Evolutionary conservation across 2,329 filamentous ascomycete species (phyloP).

Genomic region (Xylariales sp.): DNA sequence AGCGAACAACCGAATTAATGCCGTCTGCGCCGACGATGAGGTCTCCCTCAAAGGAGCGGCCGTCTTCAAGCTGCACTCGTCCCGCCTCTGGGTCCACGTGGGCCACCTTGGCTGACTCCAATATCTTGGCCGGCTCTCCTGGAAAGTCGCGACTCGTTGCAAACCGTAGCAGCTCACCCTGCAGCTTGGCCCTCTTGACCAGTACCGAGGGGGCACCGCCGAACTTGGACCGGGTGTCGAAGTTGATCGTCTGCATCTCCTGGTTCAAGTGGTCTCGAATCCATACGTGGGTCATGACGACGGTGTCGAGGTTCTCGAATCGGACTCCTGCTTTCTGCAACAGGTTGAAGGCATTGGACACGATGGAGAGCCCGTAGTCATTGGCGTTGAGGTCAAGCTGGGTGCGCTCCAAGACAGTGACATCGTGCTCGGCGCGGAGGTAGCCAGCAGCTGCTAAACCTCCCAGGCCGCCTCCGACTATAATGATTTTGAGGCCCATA

Average conservation of each 20-base stretch:
- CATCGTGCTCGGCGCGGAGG: conserved; percentile 16
- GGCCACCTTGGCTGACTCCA: neutral
- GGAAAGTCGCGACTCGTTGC: conserved; percentile 9
- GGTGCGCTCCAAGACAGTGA: conserved; percentile 18
- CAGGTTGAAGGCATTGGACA: conserved; percentile 15
- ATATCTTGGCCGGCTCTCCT: conserved; percentile 2
- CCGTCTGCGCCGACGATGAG: conserved; percentile 6
- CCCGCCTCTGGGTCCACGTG: neutral
- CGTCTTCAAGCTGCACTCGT: neutral
- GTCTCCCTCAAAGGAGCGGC: neutral
- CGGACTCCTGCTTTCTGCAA: conserved; percentile 15
- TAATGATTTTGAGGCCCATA: conserved; percentile 16
- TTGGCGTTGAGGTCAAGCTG: conserved; percentile 11
- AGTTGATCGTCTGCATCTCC: conserved; percentile 13
- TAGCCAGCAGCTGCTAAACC: conserved; percentile 18
- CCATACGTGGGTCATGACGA: conserved; percentile 16
- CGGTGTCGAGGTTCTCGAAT: conserved; percentile 13
- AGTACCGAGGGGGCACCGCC: conserved; percentile 13
- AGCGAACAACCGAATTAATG: conserved; percentile 3
- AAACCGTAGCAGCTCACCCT: conserved; percentile 14
- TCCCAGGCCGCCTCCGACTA: conserved; percentile 17
- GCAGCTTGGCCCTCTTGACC: conserved; percentile 14
- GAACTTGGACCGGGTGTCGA: conserved; percentile 14
- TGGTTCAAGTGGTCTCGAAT: conserved; percentile 10
- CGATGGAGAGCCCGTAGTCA: conserved; percentile 17